Conservation (phyloP, 2,329 filamentous ascomycete species). For the Microdochium trichocladiopsis region DNA sequence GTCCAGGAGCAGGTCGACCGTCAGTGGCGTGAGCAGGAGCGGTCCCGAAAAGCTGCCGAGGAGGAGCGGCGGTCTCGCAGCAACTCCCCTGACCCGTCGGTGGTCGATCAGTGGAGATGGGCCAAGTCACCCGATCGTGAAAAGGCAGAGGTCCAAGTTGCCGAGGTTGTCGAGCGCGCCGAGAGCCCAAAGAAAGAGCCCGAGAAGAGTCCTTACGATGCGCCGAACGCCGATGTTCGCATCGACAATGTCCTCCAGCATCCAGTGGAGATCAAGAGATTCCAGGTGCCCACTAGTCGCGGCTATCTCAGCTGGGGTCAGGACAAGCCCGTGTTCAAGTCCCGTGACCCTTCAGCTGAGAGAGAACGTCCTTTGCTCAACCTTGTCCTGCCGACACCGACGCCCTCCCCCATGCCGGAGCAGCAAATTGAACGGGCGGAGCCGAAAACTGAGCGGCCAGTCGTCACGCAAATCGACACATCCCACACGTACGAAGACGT, state of each 20-base stretch:
- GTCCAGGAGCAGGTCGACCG: slow-evolving; percentile 52
- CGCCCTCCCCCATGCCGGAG: slow-evolving; percentile 40
- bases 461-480: slow-evolving; percentile 6
- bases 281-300: slow-evolving; percentile 18
- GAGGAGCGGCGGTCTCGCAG: slow-evolving; percentile 48
- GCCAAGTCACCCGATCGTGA: slow-evolving; percentile 8
- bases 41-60: slow-evolving; percentile 45
- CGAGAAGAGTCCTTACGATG: slow-evolving; percentile 43
- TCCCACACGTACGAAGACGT: slow-evolving; percentile 13
- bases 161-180: slow-evolving; percentile 48
- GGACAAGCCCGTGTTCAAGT: slow-evolving; percentile 22
- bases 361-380: slow-evolving; percentile 52
- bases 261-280: slow-evolving; percentile 39
- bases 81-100: slow-evolving; percentile 42
- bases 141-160: slow-evolving; percentile 25
- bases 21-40: slow-evolving; percentile 47
- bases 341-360: slow-evolving; percentile 46
- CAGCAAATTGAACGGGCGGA: slow-evolving; percentile 21
- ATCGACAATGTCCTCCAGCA: slow-evolving; percentile 50
- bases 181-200: slow-evolving; percentile 35
- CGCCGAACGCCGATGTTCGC: slow-evolving; percentile 55
- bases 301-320: slow-evolving; percentile 17
- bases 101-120: slow-evolving; percentile 43
- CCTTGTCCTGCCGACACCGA: slow-evolving; percentile 53
- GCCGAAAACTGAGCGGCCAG: slow-evolving; percentile 7